Evolutionary conservation across 257 asterid species (phyloP).

Genomic region (Voacanga thouarsii): DNA sequence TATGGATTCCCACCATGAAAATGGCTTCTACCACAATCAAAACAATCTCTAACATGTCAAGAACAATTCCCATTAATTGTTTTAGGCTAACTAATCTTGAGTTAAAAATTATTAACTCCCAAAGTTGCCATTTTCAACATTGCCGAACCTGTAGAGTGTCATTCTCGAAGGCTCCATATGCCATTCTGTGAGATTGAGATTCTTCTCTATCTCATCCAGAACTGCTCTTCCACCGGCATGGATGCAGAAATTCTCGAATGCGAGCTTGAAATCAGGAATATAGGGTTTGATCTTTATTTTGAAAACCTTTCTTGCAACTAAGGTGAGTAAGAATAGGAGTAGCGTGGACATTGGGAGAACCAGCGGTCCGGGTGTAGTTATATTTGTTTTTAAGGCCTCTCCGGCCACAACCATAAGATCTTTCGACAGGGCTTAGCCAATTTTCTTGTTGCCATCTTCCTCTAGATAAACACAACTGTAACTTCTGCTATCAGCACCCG

Average conservation of each 20-base stretch:
- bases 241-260: slow-evolving; percentile 41
- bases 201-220: slow-evolving; percentile 31
- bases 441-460: slow-evolving; percentile 19
- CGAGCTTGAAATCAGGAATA: slow-evolving; percentile 34
- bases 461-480: slow-evolving; percentile 23
- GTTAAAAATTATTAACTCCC: too few relatives aligned
- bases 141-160: slow-evolving; percentile 41
- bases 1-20: too few relatives aligned
- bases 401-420: slow-evolving; percentile 28
- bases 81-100: too few relatives aligned
- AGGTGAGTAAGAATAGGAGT: slow-evolving; percentile 7
- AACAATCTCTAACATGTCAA: too few relatives aligned
- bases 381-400: slow-evolving; percentile 27
- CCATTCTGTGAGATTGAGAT: slow-evolving; percentile 20
- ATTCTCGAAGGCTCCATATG: slow-evolving; percentile 48
- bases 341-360: slow-evolving; percentile 37
- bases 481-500: slow-evolving; percentile 28
- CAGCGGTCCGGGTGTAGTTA: slow-evolving; percentile 31
- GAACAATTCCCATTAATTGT: too few relatives aligned
- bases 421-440: slow-evolving; percentile 27
- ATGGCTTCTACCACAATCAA: too few relatives aligned
- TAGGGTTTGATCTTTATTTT: slow-evolving; percentile 23
- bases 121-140: too few relatives aligned
- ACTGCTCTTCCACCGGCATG: slow-evolving; percentile 41
- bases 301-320: slow-evolving; percentile 20